phyloP scores from a whole-genome alignment of 2,329 filamentous ascomycete species.

The Cryphonectria carpinicola region DNA sequence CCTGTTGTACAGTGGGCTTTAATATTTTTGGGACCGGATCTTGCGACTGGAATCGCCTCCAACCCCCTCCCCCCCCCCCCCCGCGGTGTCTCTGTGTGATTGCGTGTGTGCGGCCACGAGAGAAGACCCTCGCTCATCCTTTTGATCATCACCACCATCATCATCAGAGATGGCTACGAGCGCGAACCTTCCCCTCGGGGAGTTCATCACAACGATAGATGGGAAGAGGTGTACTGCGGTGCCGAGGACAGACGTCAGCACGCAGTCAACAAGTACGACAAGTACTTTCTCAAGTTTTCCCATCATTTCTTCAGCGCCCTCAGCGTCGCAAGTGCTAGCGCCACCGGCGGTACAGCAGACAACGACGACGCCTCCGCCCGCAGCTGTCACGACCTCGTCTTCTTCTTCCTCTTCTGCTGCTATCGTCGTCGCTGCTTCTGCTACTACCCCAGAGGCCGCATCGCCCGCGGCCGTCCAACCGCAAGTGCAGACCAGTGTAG shows the following conservation, averaged over 20 bases:
- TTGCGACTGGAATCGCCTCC: constrained; percentile 50
- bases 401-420: constrained; percentile 28
- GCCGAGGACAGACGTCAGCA: constrained; percentile 41
- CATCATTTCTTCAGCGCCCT: constrained; percentile 15
- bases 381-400: constrained; percentile 27
- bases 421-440: constrained; percentile 26
- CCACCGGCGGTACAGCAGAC: constrained; percentile 23
- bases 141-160: not conserved
- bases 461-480: constrained; percentile 31
- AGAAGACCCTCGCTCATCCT: not conserved
- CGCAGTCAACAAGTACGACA: constrained; percentile 32
- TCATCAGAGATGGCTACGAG: constrained; percentile 45
- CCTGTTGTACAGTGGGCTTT: constrained; percentile 35
- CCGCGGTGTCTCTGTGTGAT: constrained; percentile 19
- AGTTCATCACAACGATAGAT: constrained; percentile 53
- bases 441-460: constrained; percentile 29
- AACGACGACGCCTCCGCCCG: constrained; percentile 27
- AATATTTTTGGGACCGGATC: constrained; percentile 30
- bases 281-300: constrained; percentile 24
- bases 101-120: constrained; percentile 15
- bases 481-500: constrained; percentile 38
- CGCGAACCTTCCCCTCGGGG: constrained; percentile 48
- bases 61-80: constrained; percentile 25
- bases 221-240: constrained; percentile 59
- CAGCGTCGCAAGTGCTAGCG: constrained; percentile 30